Evolutionary conservation across 2,329 filamentous ascomycete genomes (phyloP), one percentile per base, ranked within the genome.

Genomic region (Penicillium sp.): DNA sequence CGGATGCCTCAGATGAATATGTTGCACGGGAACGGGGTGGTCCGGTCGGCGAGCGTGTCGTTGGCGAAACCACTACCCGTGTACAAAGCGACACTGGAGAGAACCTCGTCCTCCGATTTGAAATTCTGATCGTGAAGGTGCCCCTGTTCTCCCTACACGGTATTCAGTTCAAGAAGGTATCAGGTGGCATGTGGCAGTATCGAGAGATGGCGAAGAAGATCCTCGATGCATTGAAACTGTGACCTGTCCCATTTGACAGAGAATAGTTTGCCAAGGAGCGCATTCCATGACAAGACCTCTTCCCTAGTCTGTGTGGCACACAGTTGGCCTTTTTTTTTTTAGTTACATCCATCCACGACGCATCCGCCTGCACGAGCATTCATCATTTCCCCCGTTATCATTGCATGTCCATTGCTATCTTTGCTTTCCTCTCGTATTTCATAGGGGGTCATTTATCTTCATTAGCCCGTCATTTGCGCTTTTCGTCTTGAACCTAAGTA

Each of bases 161-260:
- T 46, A 92, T 99, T 58, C 94, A 97, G 72, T 99, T 99, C 79
- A 99, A 99, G 81, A 91, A 94, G 70, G 87, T 97, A 63, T 85
- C 90, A 54, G 93, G 94, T 35, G 93, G 95, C 56, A 97, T 94
- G 55, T 97, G 93, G 92, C 92, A 97, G 74, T 99, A 96, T 77
- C 96, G 97, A 79, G 93, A 90, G 68, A 95, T 97, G 91, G 94
- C 94, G 35, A 92, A 96, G 74, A 91, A 91, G 66, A 97, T 99
- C 66, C 79, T 99, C 64, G 86, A 88, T 68, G 91, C 94, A 72
- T 77, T 99, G 63, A 86, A 86, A 69, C 82, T 97, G 60, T 96
- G 77, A 78, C 25, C 41, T 34, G 32, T 54, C 32, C 38, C 47
- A 53, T 50, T 48, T 46, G 41, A 27, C 44, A 46, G 46, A 44